These are phyloP conservation scores for Chaetomium cochliodes DNA, from an alignment of 495 filamentous ascomycete genomes.

Conservation along the genomic window DNA sequence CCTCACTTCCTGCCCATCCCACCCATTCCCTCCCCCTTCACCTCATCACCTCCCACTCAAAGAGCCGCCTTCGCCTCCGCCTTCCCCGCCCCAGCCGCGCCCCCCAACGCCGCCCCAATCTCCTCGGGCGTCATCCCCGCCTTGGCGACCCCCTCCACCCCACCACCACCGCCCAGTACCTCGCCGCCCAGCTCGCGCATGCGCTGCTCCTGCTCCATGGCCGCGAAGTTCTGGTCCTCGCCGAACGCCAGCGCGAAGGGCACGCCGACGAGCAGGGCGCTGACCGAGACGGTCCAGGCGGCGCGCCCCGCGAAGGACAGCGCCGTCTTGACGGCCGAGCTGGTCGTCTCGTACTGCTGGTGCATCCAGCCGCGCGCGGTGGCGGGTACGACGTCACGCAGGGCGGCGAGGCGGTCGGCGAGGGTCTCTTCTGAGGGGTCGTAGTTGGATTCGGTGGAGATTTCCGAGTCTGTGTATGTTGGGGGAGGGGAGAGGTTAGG, in stretches of 20 bases:
- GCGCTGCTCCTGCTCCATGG: slow-evolving; percentile 95
- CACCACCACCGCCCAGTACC: slow-evolving; percentile 38
- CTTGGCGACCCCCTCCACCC: slow-evolving; percentile 2
- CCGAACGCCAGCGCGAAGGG: slow-evolving; percentile 88
- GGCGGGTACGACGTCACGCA: slow-evolving; percentile 90
- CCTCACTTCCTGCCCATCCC: background rate
- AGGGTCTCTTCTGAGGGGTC: slow-evolving; percentile 60
- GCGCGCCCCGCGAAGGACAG: slow-evolving; percentile 73
- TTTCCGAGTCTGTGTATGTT: slow-evolving; percentile 57
- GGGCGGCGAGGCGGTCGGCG: slow-evolving; percentile 75
- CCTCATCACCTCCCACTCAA: background rate
- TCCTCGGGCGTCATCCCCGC: slow-evolving; percentile 15
- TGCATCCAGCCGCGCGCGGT: slow-evolving; percentile 69
- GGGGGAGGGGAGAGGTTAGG: background rate
- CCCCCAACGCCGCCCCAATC: slow-evolving; percentile 7
- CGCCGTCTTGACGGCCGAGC: slow-evolving; percentile 56
- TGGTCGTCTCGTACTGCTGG: slow-evolving; percentile 55
- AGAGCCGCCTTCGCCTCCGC: slow-evolving; percentile 22
- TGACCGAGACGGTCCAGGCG: slow-evolving; percentile 83
- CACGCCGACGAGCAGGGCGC: slow-evolving; percentile 82
- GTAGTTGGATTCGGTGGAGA: slow-evolving; percentile 58
- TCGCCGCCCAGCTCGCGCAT: slow-evolving; percentile 74
- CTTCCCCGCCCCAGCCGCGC: slow-evolving; percentile 2
- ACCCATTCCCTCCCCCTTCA: background rate
- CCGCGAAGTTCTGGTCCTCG: slow-evolving; percentile 92